These are phyloP conservation scores for Penicillium roqueforti DNA, from an alignment of 495 filamentous ascomycete species.

Conservation along the genomic window DNA sequence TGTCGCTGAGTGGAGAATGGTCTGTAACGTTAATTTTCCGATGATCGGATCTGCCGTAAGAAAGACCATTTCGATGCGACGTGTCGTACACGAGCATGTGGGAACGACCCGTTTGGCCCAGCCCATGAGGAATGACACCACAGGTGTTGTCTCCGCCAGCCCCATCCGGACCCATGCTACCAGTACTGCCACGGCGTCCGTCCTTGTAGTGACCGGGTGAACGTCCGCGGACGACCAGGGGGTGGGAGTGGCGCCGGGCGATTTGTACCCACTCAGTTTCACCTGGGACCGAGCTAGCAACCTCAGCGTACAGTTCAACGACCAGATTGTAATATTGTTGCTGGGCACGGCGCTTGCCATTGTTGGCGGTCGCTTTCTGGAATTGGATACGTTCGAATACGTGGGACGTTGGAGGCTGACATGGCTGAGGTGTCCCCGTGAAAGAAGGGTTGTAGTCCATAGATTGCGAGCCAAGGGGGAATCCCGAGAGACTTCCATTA, in stretches of 20 bases:
- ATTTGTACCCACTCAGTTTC: conserved; percentile 66
- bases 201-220: conserved; percentile 92
- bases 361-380: conserved; percentile 94
- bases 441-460: conserved; percentile 42
- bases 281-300: conserved; percentile 39
- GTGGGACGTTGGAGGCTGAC: conserved; percentile 44
- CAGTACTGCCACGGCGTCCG: conserved; percentile 66
- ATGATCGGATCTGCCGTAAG: conserved; percentile 36
- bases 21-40: conserved; percentile 34
- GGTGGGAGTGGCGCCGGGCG: conserved; percentile 71
- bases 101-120: conserved; percentile 33
- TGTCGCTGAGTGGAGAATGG: conserved; percentile 40
- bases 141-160: conserved; percentile 37
- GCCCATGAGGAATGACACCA: conserved; percentile 29
- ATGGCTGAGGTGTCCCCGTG: conserved; percentile 27
- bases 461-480: conserved; percentile 32
- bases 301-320: conserved; percentile 81
- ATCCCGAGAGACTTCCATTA: conserved; percentile 26
- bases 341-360: conserved; percentile 84
- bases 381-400: conserved; percentile 96
- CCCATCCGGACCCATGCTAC: conserved; percentile 68
- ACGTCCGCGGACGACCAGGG: conserved; percentile 90
- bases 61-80: conserved; percentile 29
- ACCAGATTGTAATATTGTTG: conserved; percentile 94
- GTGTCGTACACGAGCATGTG: conserved; percentile 39